Conservation (phyloP, 2,329 filamentous ascomycete species). For the Colletotrichum siamense region DNA sequence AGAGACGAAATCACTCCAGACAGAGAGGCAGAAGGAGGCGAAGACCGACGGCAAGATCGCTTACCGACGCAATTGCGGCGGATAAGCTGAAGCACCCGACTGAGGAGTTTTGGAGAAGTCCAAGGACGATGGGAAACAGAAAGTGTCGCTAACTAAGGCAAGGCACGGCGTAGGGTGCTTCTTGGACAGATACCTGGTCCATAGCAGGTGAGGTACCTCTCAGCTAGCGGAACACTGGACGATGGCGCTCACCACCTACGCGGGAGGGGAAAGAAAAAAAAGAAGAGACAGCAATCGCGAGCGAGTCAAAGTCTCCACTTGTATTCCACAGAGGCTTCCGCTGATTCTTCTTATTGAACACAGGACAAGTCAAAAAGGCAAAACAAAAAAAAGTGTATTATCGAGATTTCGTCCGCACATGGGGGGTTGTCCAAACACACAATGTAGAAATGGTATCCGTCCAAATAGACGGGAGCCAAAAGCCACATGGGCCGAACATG, state of each 20-base stretch:
- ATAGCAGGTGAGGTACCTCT: neutral
- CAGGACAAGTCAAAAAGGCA: neutral
- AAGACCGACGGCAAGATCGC: slow-evolving; percentile 11
- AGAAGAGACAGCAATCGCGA: neutral
- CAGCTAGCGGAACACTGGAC: neutral
- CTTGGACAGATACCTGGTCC: neutral
- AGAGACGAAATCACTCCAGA: slow-evolving; percentile 14
- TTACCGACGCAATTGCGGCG: slow-evolving; percentile 3
- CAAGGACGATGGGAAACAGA: slow-evolving; percentile 1
- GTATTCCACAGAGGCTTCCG: neutral
- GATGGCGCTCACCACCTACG: neutral
- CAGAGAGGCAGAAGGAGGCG: neutral
- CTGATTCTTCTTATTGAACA: neutral
- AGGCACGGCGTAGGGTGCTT: slow-evolving; percentile 3
- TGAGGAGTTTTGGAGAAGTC: neutral
- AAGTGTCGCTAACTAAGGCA: slow-evolving; percentile 17
- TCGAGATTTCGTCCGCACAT: neutral
- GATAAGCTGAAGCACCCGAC: neutral
- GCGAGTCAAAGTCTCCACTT: slow-evolving; percentile 18
- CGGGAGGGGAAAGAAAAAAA: neutral
- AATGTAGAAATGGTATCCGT: neutral
- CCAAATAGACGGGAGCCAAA: neutral
- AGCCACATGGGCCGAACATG: neutral
- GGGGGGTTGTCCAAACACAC: neutral
- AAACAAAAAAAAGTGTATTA: neutral